These are phyloP conservation scores for Corylus heterophylla DNA, from an alignment of 306 rosid species.

Conservation along the genomic window DNA sequence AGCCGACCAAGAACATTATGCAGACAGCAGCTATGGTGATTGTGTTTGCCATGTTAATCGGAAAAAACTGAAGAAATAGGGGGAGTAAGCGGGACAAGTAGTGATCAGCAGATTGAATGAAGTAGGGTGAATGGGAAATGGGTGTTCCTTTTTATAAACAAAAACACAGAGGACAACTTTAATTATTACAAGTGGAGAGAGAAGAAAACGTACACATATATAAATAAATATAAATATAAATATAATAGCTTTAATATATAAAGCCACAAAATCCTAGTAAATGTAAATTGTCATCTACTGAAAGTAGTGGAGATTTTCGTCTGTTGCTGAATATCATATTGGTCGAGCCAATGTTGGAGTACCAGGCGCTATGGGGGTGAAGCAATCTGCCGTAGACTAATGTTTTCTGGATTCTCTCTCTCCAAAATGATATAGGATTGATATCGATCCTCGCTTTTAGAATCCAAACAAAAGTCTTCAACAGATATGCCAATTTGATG, in stretches of 20 bases:
- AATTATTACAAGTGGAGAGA: constrained; percentile 7
- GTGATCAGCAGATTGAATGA: not conserved
- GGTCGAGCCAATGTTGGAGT: too few species aligned
- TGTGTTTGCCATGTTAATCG: not conserved
- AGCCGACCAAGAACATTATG: not conserved
- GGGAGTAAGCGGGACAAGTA: not conserved
- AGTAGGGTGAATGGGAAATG: not conserved
- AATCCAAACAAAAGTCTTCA: too few species aligned
- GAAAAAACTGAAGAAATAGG: not conserved
- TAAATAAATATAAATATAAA: not conserved
- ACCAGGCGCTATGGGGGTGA: too few species aligned
- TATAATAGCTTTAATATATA: not conserved
- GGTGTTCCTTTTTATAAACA: constrained; percentile 25
- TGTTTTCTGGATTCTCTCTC: not conserved
- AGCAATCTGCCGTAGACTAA: too few species aligned
- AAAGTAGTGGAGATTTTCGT: not conserved
- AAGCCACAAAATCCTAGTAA: not conserved
- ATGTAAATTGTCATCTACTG: not conserved
- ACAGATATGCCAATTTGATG: too few species aligned
- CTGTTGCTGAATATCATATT: not conserved
- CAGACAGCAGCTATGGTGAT: not conserved
- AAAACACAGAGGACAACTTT: not conserved
- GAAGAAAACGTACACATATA: not conserved
- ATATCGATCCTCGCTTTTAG: too few species aligned
- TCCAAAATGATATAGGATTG: not conserved